Evolutionary conservation across 805 yeast genomes (phyloP).

Genomic region (Candida coquimbonensis): DNA sequence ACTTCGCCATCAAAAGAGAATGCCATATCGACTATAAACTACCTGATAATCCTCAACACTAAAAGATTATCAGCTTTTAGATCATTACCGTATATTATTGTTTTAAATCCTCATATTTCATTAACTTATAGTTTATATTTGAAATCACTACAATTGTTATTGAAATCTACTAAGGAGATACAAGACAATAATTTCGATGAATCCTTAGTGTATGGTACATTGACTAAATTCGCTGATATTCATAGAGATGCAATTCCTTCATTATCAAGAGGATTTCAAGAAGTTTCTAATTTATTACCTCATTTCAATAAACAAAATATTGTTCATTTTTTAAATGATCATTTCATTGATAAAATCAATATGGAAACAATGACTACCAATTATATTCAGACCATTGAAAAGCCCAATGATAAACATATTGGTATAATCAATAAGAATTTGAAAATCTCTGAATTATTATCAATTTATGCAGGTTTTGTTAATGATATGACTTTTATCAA

Average conservation of each 20-base stretch:
- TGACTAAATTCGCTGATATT: constrained; percentile 55
- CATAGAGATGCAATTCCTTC: constrained; percentile 83
- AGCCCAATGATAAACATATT: constrained; percentile 36
- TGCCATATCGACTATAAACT: constrained; percentile 49
- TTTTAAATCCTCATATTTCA: constrained; percentile 81
- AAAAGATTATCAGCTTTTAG: constrained; percentile 65
- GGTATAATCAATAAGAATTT: constrained; percentile 66
- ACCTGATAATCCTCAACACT: constrained; percentile 56
- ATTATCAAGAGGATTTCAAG: constrained; percentile 76
- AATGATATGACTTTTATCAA: constrained; percentile 78
- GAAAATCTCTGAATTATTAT: constrained; percentile 56
- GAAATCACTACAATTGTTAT: constrained; percentile 51
- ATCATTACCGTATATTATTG: constrained; percentile 73
- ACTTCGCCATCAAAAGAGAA: constrained; percentile 25
- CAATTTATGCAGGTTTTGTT: constrained; percentile 63
- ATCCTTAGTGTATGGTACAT: constrained; percentile 40
- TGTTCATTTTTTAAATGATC: constrained; percentile 61
- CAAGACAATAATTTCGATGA: constrained; percentile 33
- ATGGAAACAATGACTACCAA: constrained; percentile 86
- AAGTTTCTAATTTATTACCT: constrained; percentile 43
- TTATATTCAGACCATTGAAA: constrained; percentile 58
- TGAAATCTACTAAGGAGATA: constrained; percentile 37
- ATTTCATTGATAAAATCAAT: constrained; percentile 76
- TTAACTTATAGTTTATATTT: constrained; percentile 69
- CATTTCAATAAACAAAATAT: constrained; percentile 33